A percentile compares a stretch with the other conserved stretches of the same genome.
Evolutionary conservation across 139 green algal genomes (phyloP).

Genomic region (Eudorina sp.): DNA sequence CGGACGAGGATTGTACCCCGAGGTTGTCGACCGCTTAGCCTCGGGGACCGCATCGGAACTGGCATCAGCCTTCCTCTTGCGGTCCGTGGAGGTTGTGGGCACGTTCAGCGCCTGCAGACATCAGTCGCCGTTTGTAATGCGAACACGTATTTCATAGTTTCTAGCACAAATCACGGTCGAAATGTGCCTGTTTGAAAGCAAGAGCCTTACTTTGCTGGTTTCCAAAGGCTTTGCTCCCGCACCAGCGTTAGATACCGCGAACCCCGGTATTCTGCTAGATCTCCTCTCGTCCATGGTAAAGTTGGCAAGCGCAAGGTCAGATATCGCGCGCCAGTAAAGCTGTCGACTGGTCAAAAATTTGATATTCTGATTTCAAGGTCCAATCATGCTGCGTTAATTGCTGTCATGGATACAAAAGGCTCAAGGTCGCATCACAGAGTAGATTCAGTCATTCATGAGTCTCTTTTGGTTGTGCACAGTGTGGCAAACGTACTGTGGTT

Average conservation of each 20-base stretch:
- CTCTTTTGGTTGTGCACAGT: too few species aligned
- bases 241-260: background rate
- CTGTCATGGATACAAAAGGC: too few species aligned
- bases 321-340: background rate
- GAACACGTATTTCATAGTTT: too few species aligned
- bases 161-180: too few species aligned
- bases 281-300: constrained; percentile 10
- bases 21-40: constrained; percentile 44
- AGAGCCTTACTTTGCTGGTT: constrained; percentile 5
- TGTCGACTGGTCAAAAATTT: constrained; percentile 22
- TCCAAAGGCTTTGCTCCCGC: background rate
- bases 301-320: background rate
- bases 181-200: too few species aligned
- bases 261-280: constrained; percentile 27
- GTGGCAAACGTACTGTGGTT: too few species aligned
- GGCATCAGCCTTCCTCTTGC: constrained; percentile 51
- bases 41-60: constrained; percentile 46
- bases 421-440: too few species aligned
- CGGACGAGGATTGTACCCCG: background rate
- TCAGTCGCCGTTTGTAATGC: too few species aligned
- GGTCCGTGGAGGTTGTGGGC: background rate
- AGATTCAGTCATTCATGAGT: too few species aligned
- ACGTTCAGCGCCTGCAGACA: background rate
- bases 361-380: background rate
- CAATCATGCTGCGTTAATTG: too few species aligned